A percentile compares a stretch with the other conserved stretches of the same genome.
Conservation (phyloP, 768 basidiomycete species). For the Astraeus odoratus region DNA sequence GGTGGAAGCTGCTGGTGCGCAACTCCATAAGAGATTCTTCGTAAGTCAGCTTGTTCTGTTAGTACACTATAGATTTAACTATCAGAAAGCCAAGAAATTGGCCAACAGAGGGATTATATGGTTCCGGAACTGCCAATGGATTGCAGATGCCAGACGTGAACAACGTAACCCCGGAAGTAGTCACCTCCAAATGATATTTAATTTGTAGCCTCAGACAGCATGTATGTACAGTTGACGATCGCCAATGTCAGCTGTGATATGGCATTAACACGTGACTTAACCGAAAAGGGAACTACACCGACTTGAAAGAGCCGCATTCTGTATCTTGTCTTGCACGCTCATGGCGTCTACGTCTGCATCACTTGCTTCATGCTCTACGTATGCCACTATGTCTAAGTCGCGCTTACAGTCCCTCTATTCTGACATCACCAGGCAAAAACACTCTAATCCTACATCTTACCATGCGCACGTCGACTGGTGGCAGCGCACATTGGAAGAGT, state of each 20-base stretch:
- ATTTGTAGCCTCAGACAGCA: too few species aligned
- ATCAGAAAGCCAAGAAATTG: slow-evolving; percentile 11
- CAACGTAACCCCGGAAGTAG: neutral
- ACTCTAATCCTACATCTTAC: slow-evolving; percentile 79
- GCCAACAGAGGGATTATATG: slow-evolving; percentile 12
- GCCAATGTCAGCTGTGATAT: too few species aligned
- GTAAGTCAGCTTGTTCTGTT: slow-evolving; percentile 11
- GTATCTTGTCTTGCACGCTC: slow-evolving; percentile 1
- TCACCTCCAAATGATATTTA: neutral
- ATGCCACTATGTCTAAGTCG: slow-evolving; percentile 26
- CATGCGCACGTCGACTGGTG: slow-evolving; percentile 85
- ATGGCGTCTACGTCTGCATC: slow-evolving; percentile 14
- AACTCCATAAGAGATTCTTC: slow-evolving; percentile 18
- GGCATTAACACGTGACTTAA: slow-evolving; percentile 8
- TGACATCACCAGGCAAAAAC: slow-evolving; percentile 77
- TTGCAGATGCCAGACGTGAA: neutral
- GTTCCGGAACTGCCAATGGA: neutral
- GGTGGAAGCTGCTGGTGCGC: slow-evolving; percentile 21
- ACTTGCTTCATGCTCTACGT: slow-evolving; percentile 22
- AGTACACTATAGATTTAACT: slow-evolving; percentile 1
- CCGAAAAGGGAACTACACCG: too few species aligned
- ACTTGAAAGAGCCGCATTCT: too few species aligned
- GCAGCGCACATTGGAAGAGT: slow-evolving; percentile 56
- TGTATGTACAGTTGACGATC: too few species aligned
- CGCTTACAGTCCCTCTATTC: slow-evolving; percentile 82